Evolutionary conservation across 1,284 basidiomycete species (phyloP).

Genomic region (Apiotrichum akiyoshidainum): DNA sequence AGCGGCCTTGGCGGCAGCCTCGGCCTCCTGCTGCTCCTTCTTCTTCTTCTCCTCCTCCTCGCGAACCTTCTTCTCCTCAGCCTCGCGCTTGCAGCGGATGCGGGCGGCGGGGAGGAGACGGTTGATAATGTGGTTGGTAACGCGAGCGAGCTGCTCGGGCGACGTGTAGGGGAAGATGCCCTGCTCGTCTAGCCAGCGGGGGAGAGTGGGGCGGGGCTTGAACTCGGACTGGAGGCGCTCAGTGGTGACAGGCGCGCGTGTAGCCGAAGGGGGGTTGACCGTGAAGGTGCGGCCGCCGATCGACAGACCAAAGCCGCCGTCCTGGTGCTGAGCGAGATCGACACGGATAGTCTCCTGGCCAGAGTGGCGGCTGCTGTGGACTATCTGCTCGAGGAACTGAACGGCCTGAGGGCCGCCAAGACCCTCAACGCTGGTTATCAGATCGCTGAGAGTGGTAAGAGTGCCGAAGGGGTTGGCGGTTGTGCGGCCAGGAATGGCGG

Average conservation of each 20-base stretch:
- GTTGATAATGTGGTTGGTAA: slow-evolving; percentile 69
- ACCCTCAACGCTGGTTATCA: slow-evolving; percentile 75
- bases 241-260: slow-evolving; percentile 5
- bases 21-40: slow-evolving; percentile 20
- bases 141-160: slow-evolving; percentile 69
- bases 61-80: slow-evolving; percentile 41
- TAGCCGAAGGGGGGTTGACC: slow-evolving; percentile 38
- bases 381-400: slow-evolving; percentile 77
- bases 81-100: slow-evolving; percentile 48
- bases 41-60: slow-evolving; percentile 25
- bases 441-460: slow-evolving; percentile 57
- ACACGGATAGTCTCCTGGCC: slow-evolving; percentile 35
- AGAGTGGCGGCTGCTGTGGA: slow-evolving; percentile 22
- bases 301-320: slow-evolving; percentile 33
- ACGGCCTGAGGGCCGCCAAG: slow-evolving; percentile 76
- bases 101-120: slow-evolving; percentile 77
- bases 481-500: slow-evolving; percentile 43
- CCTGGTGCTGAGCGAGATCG: slow-evolving; percentile 31
- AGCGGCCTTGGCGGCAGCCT: slow-evolving; percentile 4
- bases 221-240: slow-evolving; percentile 45
- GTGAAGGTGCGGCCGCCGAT: slow-evolving; percentile 50
- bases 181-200: slow-evolving; percentile 86
- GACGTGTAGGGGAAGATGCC: slow-evolving; percentile 75
- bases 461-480: slow-evolving; percentile 54
- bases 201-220: slow-evolving; percentile 70